Base-by-base conservation (phyloP, 768 basidiomycete species). In the Naganishia friedmannii region DNA sequence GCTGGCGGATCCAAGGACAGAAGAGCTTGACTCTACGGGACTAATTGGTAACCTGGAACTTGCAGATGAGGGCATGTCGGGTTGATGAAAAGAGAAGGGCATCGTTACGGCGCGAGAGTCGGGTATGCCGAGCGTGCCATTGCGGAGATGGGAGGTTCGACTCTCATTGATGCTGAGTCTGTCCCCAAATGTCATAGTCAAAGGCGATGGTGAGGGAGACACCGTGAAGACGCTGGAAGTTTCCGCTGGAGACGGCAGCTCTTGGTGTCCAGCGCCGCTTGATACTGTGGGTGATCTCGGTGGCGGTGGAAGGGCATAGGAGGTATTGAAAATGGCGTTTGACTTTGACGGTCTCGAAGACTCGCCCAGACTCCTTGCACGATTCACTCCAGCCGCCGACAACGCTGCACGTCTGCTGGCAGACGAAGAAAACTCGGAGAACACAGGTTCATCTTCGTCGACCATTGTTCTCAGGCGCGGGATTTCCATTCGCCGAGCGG, bases 321-420 rank as follows among this genome's bases (percentile, higher is more conserved):
- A 66, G 13, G 46, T 53, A 13, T 28, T 34, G 48, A 66, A 66
- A 42, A 66, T 51, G 15, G 46, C 65, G 31, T 66, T 66, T 15
- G 65, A 66, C n/a, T 66, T 66, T 23, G 60, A 46, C 7, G 9
- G 32, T 21, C 48, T 34, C 12, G 65, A 53, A 32, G 29, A 19
- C 48, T 66, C 65, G n/a, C 26, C 26, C 65, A 66, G 12, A 53
- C 65, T 66, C 28, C 65, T 51, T 23, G 65, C 65, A 10, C 65
- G 46, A 39, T 66, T 66, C 65, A 66, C 46, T 21, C 65, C 65
- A 17, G 23, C 65, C 2, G 53, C 48, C 13, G 48, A 32, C 29
- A 63, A 45, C 21, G 60, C 23, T 19, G 60, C 60, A 29, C 60
- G 39, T 29, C 60, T 63, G 26, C 34, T n/a, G 15, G 60, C 37